phyloP scores from a whole-genome alignment of 106 monocot species.

The Cymbidium sinense region DNA sequence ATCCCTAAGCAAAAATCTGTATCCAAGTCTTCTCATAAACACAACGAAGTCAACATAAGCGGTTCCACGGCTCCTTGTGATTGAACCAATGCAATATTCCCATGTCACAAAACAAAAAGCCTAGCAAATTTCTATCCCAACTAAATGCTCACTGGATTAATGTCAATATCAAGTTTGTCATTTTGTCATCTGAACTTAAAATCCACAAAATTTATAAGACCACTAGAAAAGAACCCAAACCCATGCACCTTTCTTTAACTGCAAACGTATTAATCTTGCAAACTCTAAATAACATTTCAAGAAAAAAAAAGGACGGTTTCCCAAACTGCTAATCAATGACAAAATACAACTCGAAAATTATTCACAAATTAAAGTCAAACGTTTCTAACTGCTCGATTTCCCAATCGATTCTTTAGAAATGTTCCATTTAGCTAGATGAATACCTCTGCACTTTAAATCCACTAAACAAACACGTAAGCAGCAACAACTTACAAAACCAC shows the following conservation, averaged over 20 bases:
- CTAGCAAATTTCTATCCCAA: too few relatives aligned
- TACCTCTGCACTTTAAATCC: background rate
- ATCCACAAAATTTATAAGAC: background rate
- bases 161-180: background rate
- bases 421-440: background rate
- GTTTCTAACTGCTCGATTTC: background rate
- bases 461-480: background rate
- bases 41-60: background rate
- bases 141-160: background rate
- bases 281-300: background rate
- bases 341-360: background rate
- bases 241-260: background rate
- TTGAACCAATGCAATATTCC: too few relatives aligned
- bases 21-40: background rate
- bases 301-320: background rate
- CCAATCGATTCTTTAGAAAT: background rate
- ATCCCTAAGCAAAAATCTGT: background rate
- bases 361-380: background rate
- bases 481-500: background rate
- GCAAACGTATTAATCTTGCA: background rate
- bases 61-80: too few relatives aligned
- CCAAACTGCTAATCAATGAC: background rate
- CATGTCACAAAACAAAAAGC: too few relatives aligned
- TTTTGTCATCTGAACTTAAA: background rate
- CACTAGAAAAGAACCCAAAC: background rate